These are phyloP conservation scores for Scedosporium minutisporum DNA, from an alignment of 2,329 filamentous ascomycete genomes.

Conservation along the genomic window DNA sequence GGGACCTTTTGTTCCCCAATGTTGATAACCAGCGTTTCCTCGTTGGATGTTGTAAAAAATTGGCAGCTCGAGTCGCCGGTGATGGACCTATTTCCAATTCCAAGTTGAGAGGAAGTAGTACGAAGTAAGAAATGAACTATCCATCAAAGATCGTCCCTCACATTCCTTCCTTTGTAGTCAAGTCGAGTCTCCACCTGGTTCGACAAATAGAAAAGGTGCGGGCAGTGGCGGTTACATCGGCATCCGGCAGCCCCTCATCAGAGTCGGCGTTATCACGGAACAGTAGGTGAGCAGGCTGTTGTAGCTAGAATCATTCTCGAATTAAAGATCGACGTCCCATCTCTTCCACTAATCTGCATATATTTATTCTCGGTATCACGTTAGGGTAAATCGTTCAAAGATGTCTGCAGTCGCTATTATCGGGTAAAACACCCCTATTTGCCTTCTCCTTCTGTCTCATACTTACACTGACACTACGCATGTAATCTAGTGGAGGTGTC, in stretches of 20 bases:
- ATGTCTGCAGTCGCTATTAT: slow-evolving; percentile 2
- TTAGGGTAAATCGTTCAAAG: background rate
- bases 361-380: background rate
- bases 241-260: background rate
- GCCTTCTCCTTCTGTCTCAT: background rate
- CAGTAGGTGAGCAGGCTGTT: background rate
- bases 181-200: background rate
- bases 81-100: too few species aligned
- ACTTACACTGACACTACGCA: background rate
- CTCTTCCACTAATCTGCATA: background rate
- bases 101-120: too few species aligned
- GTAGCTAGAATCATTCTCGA: background rate
- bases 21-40: too few species aligned
- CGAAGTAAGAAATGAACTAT: background rate
- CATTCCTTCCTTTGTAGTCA: background rate
- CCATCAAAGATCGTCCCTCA: background rate
- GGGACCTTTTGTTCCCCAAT: too few species aligned
- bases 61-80: too few species aligned
- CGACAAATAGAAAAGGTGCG: background rate
- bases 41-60: too few species aligned
- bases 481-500: slow-evolving; percentile 36
- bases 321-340: background rate
- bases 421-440: background rate
- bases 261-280: slow-evolving; percentile 1
- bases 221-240: background rate